Base-by-base conservation (phyloP, 305 asterid genomes). In the Fraxinus velutina region DNA sequence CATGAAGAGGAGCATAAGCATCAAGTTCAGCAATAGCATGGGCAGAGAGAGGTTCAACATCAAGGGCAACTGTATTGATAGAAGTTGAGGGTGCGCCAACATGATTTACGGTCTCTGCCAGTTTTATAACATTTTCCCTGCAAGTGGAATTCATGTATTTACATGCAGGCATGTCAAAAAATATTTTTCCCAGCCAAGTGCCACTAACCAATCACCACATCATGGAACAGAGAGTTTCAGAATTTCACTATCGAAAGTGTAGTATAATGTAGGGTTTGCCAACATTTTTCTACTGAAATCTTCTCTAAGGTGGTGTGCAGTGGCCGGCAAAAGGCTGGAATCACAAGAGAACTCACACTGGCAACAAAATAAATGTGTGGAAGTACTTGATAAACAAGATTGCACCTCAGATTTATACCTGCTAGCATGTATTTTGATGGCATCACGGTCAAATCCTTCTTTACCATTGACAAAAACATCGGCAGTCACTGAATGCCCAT, bases 401-500 rank as follows among this genome's bases (percentile, higher is more conserved):
- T 83, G 64, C 12, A 73, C 64, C 44, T 47, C 42, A 62, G 77
- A 73, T 21, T 47, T 78, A 73, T 90, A 92, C 99, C 99, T 89
- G 91, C 80, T 82, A 80, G 88, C 55, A 57, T 83, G 72, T 60
- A 27, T 78, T 19, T 86, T 86, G 75, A 85, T 39, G 73, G 90
- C 89, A 84, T 84, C 89, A 80, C 80, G 92, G 84, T 89, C 91
- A 86, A 95, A 95, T 71, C 98, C 98, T 87, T 83, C 85, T 81
- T 90, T 86, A 21, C 99, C 98, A 42, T 83, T 82, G 32, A 92
- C 88, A 86, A 95, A 95, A 37, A 93, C 86, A 85, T 95, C 97
- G 73, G 97, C 97, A 70, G 98, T 93, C 37, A 91, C 92, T 57
- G 99, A 93, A 80, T 88, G 91, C 85, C 84, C 93, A 84, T 95